phyloP scores from a whole-genome alignment of 257 asterid species.

The Primulina huaijiensis region DNA sequence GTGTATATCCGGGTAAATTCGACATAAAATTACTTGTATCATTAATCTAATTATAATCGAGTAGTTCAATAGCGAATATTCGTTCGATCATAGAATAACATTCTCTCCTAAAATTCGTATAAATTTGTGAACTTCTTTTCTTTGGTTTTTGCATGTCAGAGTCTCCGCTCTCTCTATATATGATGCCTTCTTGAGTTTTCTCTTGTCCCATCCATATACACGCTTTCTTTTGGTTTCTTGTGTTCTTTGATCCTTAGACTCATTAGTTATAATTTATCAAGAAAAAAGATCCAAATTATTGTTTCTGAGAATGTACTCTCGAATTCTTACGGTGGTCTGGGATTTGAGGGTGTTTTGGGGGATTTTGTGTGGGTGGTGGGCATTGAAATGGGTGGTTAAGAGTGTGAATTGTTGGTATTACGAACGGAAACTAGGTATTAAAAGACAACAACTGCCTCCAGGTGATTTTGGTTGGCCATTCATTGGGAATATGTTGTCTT shows the following conservation, averaged over 20 bases:
- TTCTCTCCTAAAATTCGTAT: too few relatives aligned
- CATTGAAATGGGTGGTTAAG: slow-evolving; percentile 21
- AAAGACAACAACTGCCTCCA: slow-evolving; percentile 61
- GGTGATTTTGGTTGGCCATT: slow-evolving; percentile 96
- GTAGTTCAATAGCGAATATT: too few relatives aligned
- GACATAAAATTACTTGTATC: too few relatives aligned
- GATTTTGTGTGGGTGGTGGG: slow-evolving; percentile 24
- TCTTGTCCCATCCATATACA: not conserved
- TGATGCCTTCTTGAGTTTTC: not conserved
- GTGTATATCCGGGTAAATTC: too few relatives aligned
- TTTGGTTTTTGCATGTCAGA: too few relatives aligned
- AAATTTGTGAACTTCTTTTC: too few relatives aligned
- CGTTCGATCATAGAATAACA: too few relatives aligned
- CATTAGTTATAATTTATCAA: not conserved
- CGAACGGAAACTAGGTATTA: slow-evolving; percentile 54
- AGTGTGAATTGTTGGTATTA: slow-evolving; percentile 38
- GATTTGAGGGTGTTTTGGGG: slow-evolving; percentile 13
- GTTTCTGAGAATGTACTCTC: slow-evolving; percentile 3
- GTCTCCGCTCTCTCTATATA: too few relatives aligned
- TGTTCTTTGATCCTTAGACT: too few relatives aligned
- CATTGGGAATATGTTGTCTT: slow-evolving; percentile 86
- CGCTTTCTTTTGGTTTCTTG: not conserved
- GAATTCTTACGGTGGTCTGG: slow-evolving; percentile 16
- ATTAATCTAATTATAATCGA: too few relatives aligned
- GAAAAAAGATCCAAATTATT: not conserved